Evolutionary conservation across 345 rosid species (phyloP), one percentile per base, ranked within the genome.

Genomic region (Microthlaspi erraticum): DNA sequence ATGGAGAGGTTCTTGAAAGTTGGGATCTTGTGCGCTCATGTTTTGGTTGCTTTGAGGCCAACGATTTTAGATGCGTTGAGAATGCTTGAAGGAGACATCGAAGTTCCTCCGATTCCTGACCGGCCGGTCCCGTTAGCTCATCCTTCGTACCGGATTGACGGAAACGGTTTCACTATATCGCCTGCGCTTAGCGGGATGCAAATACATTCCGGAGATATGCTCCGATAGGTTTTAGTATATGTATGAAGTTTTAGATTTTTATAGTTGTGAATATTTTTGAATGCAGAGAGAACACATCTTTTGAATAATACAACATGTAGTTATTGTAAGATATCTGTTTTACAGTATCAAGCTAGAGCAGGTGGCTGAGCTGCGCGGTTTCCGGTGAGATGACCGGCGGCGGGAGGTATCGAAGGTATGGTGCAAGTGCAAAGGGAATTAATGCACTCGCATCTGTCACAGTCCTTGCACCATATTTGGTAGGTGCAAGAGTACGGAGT

Each of bases 21-120:
- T 48, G 96, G 94, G 36, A 84, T 93, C 12, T 80, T 91, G 65
- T 93, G 97, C 52, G 87, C 96, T 74, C 98, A 93, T 82, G 92
- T 93, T 0, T 87, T 93, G 92, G 98, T 91, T 56, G 94, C 96
- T 62, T 67, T 89, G 13, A 87, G 96, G 82, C 98, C 97, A 29
- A 87, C 94, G 39, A 87, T 87, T 32, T 42, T 77, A 48, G 97
- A 89, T 52, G 97, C 98, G 12, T 69, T 93, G 69, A 91, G 82
- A 74, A 89, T 93, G 98, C 76, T 93, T 45, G 96, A 93, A 83
- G 97, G 96, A 39, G 98, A 93, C 42, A 80, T 85, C 23, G 96
- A 93, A 62, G 94, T 91, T 55, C 96, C 96, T 9, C 63, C 82
- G 0, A 81, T 91, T 53, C 93, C 97, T 0, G 95, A 93, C 45